A percentile compares a stretch with the other conserved stretches of the same genome.
phyloP scores from a whole-genome alignment of 139 green algal genomes.

The Tetradesmus obliquus region DNA sequence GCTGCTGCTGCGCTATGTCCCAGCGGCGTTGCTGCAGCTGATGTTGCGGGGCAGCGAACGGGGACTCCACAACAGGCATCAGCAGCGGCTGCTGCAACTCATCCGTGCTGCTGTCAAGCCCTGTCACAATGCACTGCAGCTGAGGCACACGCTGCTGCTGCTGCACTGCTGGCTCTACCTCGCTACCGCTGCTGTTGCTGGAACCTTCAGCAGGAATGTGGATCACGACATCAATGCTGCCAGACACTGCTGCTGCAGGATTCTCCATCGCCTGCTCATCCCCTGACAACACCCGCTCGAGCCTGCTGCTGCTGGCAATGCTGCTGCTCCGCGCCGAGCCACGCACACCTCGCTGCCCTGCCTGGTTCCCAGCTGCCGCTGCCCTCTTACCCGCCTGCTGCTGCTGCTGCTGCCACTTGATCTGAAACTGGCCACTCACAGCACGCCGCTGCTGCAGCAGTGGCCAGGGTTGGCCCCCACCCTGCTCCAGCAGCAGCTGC shows the following conservation, averaged over 20 bases:
- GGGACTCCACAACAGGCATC: background rate
- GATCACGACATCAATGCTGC: background rate
- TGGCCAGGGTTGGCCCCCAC: background rate
- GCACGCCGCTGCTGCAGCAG: background rate
- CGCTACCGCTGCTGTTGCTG: slow-evolving; percentile 10
- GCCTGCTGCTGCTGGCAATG: slow-evolving; percentile 16
- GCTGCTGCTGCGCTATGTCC: background rate
- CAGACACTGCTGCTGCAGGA: background rate
- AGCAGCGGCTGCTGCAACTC: background rate
- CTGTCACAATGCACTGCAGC: background rate
- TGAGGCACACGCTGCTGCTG: slow-evolving; percentile 6
- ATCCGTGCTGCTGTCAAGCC: background rate
- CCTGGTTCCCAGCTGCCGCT: background rate
- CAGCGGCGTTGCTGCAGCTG: background rate
- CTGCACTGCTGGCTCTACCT: background rate
- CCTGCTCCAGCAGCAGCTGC: background rate
- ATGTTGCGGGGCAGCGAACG: background rate
- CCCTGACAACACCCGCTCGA: background rate
- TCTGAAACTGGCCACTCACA: background rate
- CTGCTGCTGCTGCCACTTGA: background rate
- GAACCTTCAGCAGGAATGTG: background rate
- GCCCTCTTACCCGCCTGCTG: background rate
- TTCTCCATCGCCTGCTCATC: background rate
- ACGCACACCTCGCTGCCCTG: background rate
- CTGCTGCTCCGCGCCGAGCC: background rate